These are phyloP conservation scores for Cladosporium oxysporum DNA, from an alignment of 2,329 filamentous ascomycete species.

Conservation along the genomic window DNA sequence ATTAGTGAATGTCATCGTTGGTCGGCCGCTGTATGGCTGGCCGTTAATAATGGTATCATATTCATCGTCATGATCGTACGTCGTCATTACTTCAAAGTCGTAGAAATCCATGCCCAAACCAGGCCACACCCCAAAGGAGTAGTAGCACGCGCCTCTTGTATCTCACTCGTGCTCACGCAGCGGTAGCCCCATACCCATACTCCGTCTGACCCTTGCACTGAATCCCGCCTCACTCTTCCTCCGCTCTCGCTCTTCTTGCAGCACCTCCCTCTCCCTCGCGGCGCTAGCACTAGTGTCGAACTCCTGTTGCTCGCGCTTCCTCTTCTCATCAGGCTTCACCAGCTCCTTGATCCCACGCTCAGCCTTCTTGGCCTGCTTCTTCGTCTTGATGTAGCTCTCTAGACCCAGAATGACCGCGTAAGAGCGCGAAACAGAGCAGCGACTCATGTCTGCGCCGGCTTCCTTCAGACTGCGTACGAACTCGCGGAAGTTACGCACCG, in stretches of 20 bases:
- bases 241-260: slow-evolving; percentile 42
- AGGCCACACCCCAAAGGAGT: background rate
- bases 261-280: slow-evolving; percentile 59
- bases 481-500: slow-evolving; percentile 77
- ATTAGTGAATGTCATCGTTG: background rate
- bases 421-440: slow-evolving; percentile 75
- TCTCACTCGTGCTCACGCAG: background rate
- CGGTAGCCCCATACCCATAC: background rate
- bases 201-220: slow-evolving; percentile 1
- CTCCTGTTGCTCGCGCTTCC: slow-evolving; percentile 47
- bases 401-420: slow-evolving; percentile 82
- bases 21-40: background rate
- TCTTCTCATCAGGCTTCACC: slow-evolving; percentile 61
- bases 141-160: background rate
- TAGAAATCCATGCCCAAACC: background rate
- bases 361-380: slow-evolving; percentile 62
- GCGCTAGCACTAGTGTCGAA: slow-evolving; percentile 63
- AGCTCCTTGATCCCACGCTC: slow-evolving; percentile 60
- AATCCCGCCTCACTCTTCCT: slow-evolving; percentile 17
- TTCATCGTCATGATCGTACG: background rate
- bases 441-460: slow-evolving; percentile 75
- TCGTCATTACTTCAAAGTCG: background rate
- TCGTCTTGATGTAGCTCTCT: slow-evolving; percentile 74
- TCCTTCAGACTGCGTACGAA: slow-evolving; percentile 75
- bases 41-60: background rate